Base-by-base conservation (phyloP, 129 eudicot species). In the Logfia minima region DNA sequence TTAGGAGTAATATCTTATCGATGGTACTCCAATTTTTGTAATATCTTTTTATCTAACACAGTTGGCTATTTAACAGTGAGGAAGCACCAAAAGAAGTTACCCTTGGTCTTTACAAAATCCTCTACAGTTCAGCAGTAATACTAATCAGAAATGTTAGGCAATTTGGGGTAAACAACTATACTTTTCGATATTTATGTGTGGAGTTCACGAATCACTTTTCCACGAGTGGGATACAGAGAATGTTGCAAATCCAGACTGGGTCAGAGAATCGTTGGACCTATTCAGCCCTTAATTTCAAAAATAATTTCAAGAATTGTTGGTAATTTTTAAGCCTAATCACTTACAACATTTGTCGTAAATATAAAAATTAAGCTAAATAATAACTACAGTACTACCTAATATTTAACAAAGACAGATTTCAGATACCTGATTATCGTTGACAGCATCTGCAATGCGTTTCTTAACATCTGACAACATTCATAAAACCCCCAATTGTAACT, bases 391-490 rank as follows among this genome's bases (percentile, higher is more conserved):
- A 39, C 2, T 39, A 39, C 29, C 29, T 26, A 26, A 26, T 26
- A 26, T 26, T 26, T 6, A 52, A 24, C 41, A 80, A 0, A 66
- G 53, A 45, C 28, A 56, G 6, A 75, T 37, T 29, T 23, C 39
- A 26, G 62, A 69, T 73, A 86, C 98, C 92, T 91, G 97, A 65
- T 89, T 87, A 71, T 91, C 97, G 8, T 52, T 77, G 18, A 94
- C 99, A 61, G 93, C 97, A 53, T 91, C 99, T 53, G 89, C 89
- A 76, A 94, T 89, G 52, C 99, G 91, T 69, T 87, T 83, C 87
- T 94, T 94, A 41, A 86, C 99, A 81, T 94, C 99, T 94, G 78
- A 68, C 60, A 75, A 29, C 18, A 70, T 4, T 53, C 76, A 22
- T 23, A 35, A 26, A 52, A 71, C 13, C 62, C 16, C 16, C 63